Base-by-base conservation (phyloP, 345 rosid genomes). In the Salix koriyanagi region DNA sequence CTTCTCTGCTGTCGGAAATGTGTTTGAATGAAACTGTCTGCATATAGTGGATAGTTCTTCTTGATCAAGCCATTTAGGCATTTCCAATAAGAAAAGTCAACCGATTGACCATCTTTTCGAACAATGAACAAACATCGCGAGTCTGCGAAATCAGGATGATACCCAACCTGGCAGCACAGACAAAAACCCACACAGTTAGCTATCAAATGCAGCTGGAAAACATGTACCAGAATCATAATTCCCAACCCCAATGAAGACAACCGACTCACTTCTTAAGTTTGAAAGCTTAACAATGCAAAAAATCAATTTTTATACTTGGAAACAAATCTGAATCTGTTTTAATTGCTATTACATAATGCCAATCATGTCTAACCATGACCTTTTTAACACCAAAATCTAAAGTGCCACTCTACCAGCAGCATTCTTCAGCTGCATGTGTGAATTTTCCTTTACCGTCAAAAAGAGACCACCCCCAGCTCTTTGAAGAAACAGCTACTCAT, bases 1-100 rank as follows among this genome's bases (percentile, higher is more conserved):
- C 71, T 86, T 58, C 88, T 83, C 60, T 86, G 91, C 74, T 81
- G 82, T 74, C 90, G 86, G 75, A 96, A 96, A 90, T 93, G 98
- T 86, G 91, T 84, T 76, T 87, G 90, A 83, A 96, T 92, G 82
- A 96, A 96, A 81, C 90, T 90, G 81, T 93, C 97, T 23, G 98
- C 98, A 67, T 92, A 88, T 48, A 92, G 82, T 42, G 98, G 99
- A 82, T 93, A 93, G 81, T 91, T 96, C 87, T 89, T 93, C 86
- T 89, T 87, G 72, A 96, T 92, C 72, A 96, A 76, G 19, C 98
- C 98, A 84, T 92, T 90, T 82, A 93, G 88, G 90, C 99, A 96
- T 86, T 96, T 96, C 99, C 98, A 91, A 84, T 92, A 96, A 6
- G 99, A 96, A 87, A 96, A 93, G 83, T 93, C 98, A 7, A 92